These are phyloP conservation scores for Phlegmacium glaucopus DNA, from an alignment of 768 basidiomycete species.

Conservation along the genomic window DNA sequence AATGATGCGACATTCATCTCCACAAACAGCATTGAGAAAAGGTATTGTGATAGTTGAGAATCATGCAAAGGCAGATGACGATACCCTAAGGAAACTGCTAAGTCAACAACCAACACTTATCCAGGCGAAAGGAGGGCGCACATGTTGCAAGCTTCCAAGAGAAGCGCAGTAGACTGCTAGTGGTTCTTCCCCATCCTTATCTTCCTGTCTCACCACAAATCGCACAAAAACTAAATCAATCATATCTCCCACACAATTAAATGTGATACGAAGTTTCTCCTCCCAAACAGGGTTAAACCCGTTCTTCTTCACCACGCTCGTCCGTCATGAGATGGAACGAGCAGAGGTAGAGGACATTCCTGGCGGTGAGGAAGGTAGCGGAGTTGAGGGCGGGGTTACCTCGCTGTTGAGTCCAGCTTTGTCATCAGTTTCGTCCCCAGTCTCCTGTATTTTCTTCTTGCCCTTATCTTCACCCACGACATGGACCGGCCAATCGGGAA, in stretches of 20 bases:
- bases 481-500: slow-evolving; percentile 67
- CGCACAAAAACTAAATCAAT: slow-evolving; percentile 82
- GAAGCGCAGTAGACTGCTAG: slow-evolving; percentile 77
- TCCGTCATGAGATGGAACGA: slow-evolving; percentile 51
- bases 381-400: slow-evolving; percentile 1
- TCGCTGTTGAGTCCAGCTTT: slow-evolving; percentile 11
- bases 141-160: slow-evolving; percentile 70
- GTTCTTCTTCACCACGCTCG: slow-evolving; percentile 77
- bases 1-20: slow-evolving; percentile 44
- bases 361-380: slow-evolving; percentile 3
- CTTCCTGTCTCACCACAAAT: slow-evolving; percentile 73
- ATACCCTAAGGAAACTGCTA: slow-evolving; percentile 57
- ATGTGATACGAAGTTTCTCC: slow-evolving; percentile 64
- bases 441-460: too few relatives aligned
- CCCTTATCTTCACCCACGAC: slow-evolving; percentile 1
- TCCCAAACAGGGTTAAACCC: slow-evolving; percentile 95
- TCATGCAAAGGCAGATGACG: slow-evolving; percentile 95
- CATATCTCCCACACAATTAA: slow-evolving; percentile 77
- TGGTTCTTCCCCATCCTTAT: slow-evolving; percentile 53
- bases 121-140: slow-evolving; percentile 25
- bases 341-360: slow-evolving; percentile 13
- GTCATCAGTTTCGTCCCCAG: neutral
- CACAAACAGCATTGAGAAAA: slow-evolving; percentile 94
- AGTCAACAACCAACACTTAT: neutral
- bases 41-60: slow-evolving; percentile 78